Percentiles rank a stretch among this genome's conserved stretches.
Evolutionary conservation across 2,329 filamentous ascomycete genomes (phyloP).

Genomic region (Pestalotiopsis sp.): DNA sequence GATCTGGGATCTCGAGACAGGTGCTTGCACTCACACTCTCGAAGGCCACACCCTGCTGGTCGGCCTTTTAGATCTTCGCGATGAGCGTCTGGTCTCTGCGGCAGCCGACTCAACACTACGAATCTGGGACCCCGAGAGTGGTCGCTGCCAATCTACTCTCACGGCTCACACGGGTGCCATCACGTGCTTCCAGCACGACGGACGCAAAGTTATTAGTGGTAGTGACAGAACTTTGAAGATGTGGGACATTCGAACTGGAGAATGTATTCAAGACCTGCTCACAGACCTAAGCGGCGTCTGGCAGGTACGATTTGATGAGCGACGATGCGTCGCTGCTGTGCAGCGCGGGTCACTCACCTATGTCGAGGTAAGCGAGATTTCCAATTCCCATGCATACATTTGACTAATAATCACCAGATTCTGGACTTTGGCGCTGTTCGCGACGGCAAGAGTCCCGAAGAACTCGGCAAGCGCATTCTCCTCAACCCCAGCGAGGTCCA

Average conservation of each 20-base stretch:
- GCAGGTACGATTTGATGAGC: conserved; percentile 97
- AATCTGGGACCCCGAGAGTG: conserved; percentile 95
- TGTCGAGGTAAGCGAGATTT: conserved; percentile 75
- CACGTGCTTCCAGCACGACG: conserved; percentile 98
- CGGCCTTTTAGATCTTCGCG: conserved; percentile 85
- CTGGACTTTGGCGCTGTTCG: conserved; percentile 95
- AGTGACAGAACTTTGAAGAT: conserved; percentile 96
- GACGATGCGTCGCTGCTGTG: conserved; percentile 93
- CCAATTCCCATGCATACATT: neutral
- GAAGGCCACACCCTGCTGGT: conserved; percentile 94
- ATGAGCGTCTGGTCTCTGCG: conserved; percentile 89
- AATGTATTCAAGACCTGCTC: conserved; percentile 89
- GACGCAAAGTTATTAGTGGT: conserved; percentile 93
- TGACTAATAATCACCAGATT: conserved; percentile 61
- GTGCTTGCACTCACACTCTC: conserved; percentile 82
- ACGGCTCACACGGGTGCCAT: conserved; percentile 96
- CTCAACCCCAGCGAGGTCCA: conserved; percentile 60
- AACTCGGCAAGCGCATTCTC: conserved; percentile 80
- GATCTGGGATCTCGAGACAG: conserved; percentile 92
- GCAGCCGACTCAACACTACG: conserved; percentile 93
- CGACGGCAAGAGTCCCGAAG: conserved; percentile 78
- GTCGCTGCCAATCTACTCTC: conserved; percentile 85
- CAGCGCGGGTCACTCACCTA: conserved; percentile 92
- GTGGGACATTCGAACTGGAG: conserved; percentile 94
- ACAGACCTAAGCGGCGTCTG: conserved; percentile 96